A percentile compares a stretch with the other conserved stretches of the same genome.
These are phyloP conservation scores for Agrocybe pediades DNA, from an alignment of 768 basidiomycete species.

Conservation along the genomic window DNA sequence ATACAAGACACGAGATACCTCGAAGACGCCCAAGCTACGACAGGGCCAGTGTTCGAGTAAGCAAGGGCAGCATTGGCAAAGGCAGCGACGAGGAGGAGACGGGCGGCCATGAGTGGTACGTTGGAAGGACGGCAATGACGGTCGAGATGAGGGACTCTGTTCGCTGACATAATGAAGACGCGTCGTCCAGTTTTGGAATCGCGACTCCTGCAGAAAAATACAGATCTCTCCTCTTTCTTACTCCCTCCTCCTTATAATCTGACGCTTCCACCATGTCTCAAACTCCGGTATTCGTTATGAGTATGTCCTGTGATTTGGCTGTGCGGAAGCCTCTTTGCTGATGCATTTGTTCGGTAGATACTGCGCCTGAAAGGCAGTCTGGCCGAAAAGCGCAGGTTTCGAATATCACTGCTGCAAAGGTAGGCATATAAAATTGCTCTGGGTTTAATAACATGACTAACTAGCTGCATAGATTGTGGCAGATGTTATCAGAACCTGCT, in stretches of 20 bases:
- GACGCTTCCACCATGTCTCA: slow-evolving; percentile 51
- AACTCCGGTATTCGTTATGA: slow-evolving; percentile 85
- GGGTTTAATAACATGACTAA: background rate
- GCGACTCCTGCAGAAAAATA: background rate
- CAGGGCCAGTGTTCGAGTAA: slow-evolving; percentile 62
- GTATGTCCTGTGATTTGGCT: slow-evolving; percentile 40
- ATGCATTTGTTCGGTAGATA: slow-evolving; percentile 50
- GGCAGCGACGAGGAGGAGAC: slow-evolving; percentile 43
- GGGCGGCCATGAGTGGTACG: slow-evolving; percentile 39
- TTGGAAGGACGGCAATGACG: slow-evolving; percentile 5
- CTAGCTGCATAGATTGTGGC: slow-evolving; percentile 75
- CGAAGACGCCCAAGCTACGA: slow-evolving; percentile 73
- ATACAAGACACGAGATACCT: slow-evolving; percentile 37
- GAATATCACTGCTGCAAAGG: slow-evolving; percentile 97
- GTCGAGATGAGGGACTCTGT: background rate
- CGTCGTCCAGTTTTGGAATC: slow-evolving; percentile 1
- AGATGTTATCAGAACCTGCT: slow-evolving; percentile 96
- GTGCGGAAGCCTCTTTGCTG: background rate
- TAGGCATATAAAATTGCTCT: slow-evolving; percentile 31
- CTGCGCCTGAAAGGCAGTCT: slow-evolving; percentile 91
- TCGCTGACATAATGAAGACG: background rate
- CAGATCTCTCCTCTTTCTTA: background rate
- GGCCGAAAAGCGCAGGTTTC: slow-evolving; percentile 96
- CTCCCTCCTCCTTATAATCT: background rate
- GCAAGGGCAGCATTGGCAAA: slow-evolving; percentile 52